Evolutionary conservation across 225 moss, liverwort and hornwort genomes (phyloP).

Genomic region (Bryoerythrophyllum caledonicum): DNA sequence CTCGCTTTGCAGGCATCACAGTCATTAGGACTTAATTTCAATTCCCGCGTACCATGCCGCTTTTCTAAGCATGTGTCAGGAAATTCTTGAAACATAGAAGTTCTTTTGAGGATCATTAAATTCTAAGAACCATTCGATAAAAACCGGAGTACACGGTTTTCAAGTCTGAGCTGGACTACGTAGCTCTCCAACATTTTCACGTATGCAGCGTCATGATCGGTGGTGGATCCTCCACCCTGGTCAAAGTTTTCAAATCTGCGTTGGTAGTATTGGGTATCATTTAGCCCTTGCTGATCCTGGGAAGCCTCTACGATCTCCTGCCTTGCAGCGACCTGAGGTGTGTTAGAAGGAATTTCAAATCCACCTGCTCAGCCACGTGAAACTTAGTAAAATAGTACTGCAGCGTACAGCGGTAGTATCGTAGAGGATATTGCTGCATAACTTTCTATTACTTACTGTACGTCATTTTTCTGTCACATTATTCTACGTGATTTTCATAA

Average conservation of each 20-base stretch:
- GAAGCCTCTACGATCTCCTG: constrained; percentile 15
- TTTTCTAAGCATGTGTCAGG: not conserved
- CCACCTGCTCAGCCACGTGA: constrained; percentile 33
- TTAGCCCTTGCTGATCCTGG: not conserved
- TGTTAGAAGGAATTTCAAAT: constrained; percentile 20
- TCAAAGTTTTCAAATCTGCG: constrained; percentile 1
- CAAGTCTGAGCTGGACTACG: constrained; percentile 58
- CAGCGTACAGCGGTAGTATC: not conserved
- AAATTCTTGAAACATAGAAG: not conserved
- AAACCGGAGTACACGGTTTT: constrained; percentile 36
- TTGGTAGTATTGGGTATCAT: constrained; percentile 4
- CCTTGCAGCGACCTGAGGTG: constrained; percentile 26
- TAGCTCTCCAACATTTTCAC: constrained; percentile 71
- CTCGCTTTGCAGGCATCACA: not conserved
- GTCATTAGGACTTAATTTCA: not conserved
- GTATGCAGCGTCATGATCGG: constrained; percentile 28
- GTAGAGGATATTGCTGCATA: not conserved
- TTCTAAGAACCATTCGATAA: constrained; percentile 25
- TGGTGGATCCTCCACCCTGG: constrained; percentile 10
- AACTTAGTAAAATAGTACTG: constrained; percentile 20
- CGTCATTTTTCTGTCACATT: not conserved
- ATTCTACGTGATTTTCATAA: not conserved
- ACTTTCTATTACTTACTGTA: not conserved
- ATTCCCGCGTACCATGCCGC: not conserved
- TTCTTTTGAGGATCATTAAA: not conserved